Evolutionary conservation across 768 basidiomycete genomes (phyloP).

Genomic region (Paxillus involutus): DNA sequence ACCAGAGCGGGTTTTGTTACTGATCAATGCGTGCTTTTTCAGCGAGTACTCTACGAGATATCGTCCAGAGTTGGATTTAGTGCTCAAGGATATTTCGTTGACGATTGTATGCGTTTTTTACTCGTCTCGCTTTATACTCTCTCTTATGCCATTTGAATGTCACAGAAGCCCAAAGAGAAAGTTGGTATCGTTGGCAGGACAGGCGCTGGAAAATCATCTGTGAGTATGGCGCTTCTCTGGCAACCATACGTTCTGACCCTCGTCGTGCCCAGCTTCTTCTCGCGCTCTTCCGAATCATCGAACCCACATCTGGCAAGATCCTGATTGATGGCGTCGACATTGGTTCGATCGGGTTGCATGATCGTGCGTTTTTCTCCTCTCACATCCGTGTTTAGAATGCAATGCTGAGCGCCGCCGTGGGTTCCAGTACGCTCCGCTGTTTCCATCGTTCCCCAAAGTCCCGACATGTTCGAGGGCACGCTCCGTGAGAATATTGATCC

Average conservation of each 20-base stretch:
- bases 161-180: slow-evolving; percentile 73
- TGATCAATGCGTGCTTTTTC: background rate
- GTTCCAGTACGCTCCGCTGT: slow-evolving; percentile 64
- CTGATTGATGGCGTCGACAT: slow-evolving; percentile 77
- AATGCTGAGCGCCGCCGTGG: background rate
- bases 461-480: slow-evolving; percentile 70
- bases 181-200: slow-evolving; percentile 89
- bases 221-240: slow-evolving; percentile 27
- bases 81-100: slow-evolving; percentile 72
- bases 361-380: slow-evolving; percentile 27
- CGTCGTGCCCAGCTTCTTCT: slow-evolving; percentile 48
- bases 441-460: slow-evolving; percentile 84
- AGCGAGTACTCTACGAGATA: slow-evolving; percentile 63
- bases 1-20: background rate
- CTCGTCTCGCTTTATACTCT: background rate
- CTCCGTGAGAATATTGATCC: slow-evolving; percentile 91
- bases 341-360: slow-evolving; percentile 70
- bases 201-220: slow-evolving; percentile 78
- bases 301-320: slow-evolving; percentile 66
- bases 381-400: too few species aligned
- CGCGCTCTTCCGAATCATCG: slow-evolving; percentile 76
- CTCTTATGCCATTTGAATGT: slow-evolving; percentile 5
- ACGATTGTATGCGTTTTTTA: slow-evolving; percentile 51
- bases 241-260: background rate
- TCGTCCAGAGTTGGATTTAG: slow-evolving; percentile 74